phyloP scores from a whole-genome alignment of 2,329 filamentous ascomycete species.

The Ceratocystis smalleyi region DNA sequence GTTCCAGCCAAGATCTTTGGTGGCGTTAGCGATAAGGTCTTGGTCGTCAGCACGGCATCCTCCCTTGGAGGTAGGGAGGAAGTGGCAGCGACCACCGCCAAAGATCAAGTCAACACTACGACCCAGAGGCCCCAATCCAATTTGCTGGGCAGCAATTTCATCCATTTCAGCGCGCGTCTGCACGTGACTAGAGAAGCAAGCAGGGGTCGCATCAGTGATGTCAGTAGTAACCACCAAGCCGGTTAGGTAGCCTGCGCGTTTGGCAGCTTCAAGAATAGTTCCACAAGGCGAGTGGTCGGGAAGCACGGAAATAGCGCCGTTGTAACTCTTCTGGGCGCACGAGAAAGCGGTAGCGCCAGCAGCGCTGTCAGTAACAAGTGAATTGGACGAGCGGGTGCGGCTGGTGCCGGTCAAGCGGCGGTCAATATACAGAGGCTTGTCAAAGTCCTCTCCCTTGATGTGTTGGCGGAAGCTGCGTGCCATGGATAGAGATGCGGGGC shows the following conservation, averaged over 20 bases:
- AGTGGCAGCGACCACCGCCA: slow-evolving; percentile 85
- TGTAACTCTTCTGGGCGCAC: slow-evolving; percentile 87
- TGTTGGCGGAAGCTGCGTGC: slow-evolving; percentile 78
- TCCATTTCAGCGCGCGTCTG: slow-evolving; percentile 68
- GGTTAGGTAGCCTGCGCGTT: slow-evolving; percentile 79
- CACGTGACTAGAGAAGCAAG: slow-evolving; percentile 85
- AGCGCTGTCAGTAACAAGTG: slow-evolving; percentile 83
- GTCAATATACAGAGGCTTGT: slow-evolving; percentile 67
- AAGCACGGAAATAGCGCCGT: slow-evolving; percentile 81
- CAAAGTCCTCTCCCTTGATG: slow-evolving; percentile 52
- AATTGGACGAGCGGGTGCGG: slow-evolving; percentile 68
- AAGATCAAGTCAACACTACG: slow-evolving; percentile 82
- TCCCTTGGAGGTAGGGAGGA: slow-evolving; percentile 65
- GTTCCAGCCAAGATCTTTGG: slow-evolving; percentile 60
- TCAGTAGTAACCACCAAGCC: slow-evolving; percentile 90
- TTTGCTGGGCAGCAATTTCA: slow-evolving; percentile 79
- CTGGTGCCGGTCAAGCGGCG: slow-evolving; percentile 81
- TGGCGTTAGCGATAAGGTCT: slow-evolving; percentile 60
- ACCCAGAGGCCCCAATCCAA: slow-evolving; percentile 75
- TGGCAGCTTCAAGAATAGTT: slow-evolving; percentile 83
- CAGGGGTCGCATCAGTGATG: slow-evolving; percentile 89
- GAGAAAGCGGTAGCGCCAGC: slow-evolving; percentile 96
- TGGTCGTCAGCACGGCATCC: slow-evolving; percentile 67
- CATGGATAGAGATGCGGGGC: slow-evolving; percentile 73
- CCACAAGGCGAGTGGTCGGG: slow-evolving; percentile 79